phyloP scores from a whole-genome alignment of 805 yeast species.

The Saturnispora zaruensis region DNA sequence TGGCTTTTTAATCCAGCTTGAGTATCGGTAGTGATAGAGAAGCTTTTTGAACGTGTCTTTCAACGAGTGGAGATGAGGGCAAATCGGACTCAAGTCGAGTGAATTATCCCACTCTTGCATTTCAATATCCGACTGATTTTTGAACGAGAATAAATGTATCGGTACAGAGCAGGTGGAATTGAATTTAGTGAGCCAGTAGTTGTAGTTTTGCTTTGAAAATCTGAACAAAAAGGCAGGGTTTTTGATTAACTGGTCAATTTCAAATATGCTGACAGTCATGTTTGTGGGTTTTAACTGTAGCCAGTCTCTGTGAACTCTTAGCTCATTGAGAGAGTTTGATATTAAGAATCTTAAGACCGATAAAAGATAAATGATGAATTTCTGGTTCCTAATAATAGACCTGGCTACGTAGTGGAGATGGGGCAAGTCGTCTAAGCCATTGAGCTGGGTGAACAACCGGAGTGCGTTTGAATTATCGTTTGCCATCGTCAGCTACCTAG shows the following conservation, averaged over 20 bases:
- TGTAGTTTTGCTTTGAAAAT: conserved; percentile 1
- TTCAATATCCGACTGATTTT: neutral
- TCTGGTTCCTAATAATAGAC: neutral
- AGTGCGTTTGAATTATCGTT: neutral
- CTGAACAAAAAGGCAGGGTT: neutral
- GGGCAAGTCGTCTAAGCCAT: neutral
- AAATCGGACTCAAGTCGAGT: neutral
- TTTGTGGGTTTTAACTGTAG: neutral
- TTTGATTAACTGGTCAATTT: neutral
- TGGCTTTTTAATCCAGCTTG: neutral
- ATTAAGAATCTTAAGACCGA: conserved; percentile 3
- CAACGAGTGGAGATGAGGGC: neutral
- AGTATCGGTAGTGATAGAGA: neutral
- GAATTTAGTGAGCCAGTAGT: neutral
- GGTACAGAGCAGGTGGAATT: neutral
- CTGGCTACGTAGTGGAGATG: neutral
- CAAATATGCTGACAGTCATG: neutral
- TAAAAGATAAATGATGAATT: conserved; percentile 3
- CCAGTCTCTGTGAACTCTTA: neutral
- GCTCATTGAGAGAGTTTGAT: neutral
- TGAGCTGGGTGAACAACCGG: neutral
- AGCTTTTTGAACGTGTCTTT: neutral
- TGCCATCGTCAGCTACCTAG: neutral
- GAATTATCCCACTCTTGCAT: neutral
- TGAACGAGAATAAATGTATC: neutral